A percentile compares a stretch with the other conserved stretches of the same genome.
Conservation (phyloP, 257 asterid species). For the Solanum etuberosum region DNA sequence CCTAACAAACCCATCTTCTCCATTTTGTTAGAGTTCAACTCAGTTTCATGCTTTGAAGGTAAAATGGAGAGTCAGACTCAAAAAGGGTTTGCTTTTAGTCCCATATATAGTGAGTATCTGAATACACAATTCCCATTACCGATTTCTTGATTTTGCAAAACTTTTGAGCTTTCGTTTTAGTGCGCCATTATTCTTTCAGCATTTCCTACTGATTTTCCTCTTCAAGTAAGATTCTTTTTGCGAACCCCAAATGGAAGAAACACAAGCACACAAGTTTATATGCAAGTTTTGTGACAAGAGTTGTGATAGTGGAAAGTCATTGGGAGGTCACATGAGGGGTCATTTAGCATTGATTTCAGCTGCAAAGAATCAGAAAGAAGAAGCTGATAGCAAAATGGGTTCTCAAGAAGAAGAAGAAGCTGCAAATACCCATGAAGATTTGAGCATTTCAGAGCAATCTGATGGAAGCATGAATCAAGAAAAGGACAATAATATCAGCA, state of each 20-base stretch:
- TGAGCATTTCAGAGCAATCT: constrained; percentile 15
- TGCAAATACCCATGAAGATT: not conserved
- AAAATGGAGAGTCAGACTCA: constrained; percentile 5
- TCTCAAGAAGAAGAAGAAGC: constrained; percentile 6
- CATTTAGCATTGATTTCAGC: constrained; percentile 59
- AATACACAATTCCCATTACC: not conserved
- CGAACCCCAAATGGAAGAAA: constrained; percentile 21
- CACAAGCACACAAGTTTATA: constrained; percentile 24
- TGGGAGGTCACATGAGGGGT: constrained; percentile 93
- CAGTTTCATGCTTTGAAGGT: not conserved
- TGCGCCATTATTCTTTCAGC: not conserved
- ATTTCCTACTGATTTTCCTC: constrained; percentile 10
- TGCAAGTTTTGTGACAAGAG: constrained; percentile 69
- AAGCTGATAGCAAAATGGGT: constrained; percentile 12
- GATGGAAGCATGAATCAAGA: constrained; percentile 16
- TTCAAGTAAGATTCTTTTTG: constrained; percentile 14
- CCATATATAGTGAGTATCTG: not conserved
- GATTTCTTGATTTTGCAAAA: not conserved
- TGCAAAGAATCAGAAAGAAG: constrained; percentile 27
- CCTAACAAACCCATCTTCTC: constrained; percentile 21
- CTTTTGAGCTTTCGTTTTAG: not conserved
- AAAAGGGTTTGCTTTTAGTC: not conserved
- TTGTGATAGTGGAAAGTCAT: constrained; percentile 66
- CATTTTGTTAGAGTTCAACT: not conserved
- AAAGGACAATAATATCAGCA: constrained; percentile 6